Evolutionary conservation across 768 basidiomycete species (phyloP), one percentile per base, ranked within the genome.

Genomic region (Pulveroboletus sp.): DNA sequence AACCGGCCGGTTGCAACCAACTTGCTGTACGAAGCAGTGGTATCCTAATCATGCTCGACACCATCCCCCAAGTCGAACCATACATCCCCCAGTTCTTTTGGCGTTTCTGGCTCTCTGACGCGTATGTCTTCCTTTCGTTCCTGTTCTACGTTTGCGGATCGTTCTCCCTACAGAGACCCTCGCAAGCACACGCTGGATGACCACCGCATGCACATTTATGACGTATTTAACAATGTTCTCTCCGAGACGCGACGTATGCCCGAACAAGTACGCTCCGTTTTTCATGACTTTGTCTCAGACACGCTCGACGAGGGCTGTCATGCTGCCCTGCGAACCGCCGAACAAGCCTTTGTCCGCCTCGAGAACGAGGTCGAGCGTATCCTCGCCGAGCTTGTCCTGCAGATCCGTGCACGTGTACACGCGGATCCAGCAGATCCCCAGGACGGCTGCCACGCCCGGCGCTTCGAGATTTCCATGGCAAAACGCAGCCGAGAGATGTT

Each of bases 181-280:
- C 59, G 45, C 29, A 69, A 61, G 37, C 61, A 62, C 59, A 56
- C 62, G 51, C 43, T 56, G 52, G 69, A 50, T 53, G 69, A 53
- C 59, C 74, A 56, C 56, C 67, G 79, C 25, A 55, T 82, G 27
- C 80, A 82, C 54, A 57, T 74, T 3, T 81, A 80, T 52, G 73
- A 81, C 51, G 70, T 78, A 7, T 79, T 77, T 52, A 66, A 77
- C 25, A 79, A 80, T 54, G 65, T 69, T 11, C 68, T 83, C 21
- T 65, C 67, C 20, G 78, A 82, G 60, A 72, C 70, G 21, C 63
- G 73, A 27, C 62, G 72, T 27, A 60, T 65, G 17, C 75, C 69
- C 0, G 67, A 71, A 8, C 63, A 63, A 24, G 48, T 51, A 0
- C 52, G 61, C 6, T 61, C 71, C n/a, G 53, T 80, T 31, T 78